Percentiles rank a stretch among this genome's conserved stretches.
Evolutionary conservation across 345 rosid species (phyloP).

Genomic region (Firmiana major): DNA sequence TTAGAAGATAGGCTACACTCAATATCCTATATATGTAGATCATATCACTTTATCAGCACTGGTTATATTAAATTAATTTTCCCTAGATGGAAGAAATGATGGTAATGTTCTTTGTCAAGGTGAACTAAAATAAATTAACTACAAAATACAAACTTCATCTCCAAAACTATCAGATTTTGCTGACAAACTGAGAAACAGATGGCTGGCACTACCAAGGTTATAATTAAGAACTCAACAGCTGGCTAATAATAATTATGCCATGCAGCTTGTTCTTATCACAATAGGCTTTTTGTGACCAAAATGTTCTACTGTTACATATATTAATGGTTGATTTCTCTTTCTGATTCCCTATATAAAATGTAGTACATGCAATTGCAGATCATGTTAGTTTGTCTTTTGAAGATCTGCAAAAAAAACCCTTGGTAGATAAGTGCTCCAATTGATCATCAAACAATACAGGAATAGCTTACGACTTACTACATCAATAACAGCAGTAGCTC

Average conservation of each 20-base stretch:
- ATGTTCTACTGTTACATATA: neutral
- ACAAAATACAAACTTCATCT: neutral
- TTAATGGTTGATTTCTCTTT: neutral
- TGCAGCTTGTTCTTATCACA: neutral
- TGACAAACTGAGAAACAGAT: neutral
- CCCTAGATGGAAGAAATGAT: neutral
- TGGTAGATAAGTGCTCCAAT: conserved; percentile 8
- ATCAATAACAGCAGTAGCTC: neutral
- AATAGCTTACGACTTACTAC: neutral
- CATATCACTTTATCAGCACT: neutral
- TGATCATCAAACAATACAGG: neutral
- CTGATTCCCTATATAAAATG: neutral
- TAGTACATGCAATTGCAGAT: neutral
- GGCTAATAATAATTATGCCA: neutral
- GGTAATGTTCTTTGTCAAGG: neutral
- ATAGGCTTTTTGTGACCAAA: neutral
- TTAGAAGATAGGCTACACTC: neutral
- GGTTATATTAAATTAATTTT: neutral
- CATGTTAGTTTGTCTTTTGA: neutral
- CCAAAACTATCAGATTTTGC: neutral
- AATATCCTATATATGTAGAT: neutral
- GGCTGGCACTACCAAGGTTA: conserved; percentile 1
- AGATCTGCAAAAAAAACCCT: neutral
- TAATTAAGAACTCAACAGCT: conserved; percentile 3
- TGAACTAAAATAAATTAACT: neutral